Evolutionary conservation across 2,329 filamentous ascomycete genomes (phyloP).

Genomic region (Hypoxylon sp.): DNA sequence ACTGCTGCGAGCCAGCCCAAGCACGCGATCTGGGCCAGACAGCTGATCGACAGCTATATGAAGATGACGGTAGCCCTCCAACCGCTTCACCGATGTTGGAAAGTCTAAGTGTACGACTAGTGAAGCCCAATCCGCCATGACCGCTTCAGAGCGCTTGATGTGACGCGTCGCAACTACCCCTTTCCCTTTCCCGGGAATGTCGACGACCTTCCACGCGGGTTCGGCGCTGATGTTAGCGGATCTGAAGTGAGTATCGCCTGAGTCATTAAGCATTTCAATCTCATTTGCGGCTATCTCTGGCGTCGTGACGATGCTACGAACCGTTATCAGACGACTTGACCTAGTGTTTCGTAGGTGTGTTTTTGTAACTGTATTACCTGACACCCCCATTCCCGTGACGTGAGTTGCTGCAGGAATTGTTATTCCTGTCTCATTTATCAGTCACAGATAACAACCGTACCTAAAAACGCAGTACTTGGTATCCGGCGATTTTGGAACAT

Average conservation of each 20-base stretch:
- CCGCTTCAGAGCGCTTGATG: conserved; percentile 51
- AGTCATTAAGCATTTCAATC: conserved; percentile 47
- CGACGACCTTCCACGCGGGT: conserved; percentile 46
- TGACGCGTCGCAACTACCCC: conserved; percentile 51
- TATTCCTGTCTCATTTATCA: no score
- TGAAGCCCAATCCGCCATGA: conserved; percentile 53
- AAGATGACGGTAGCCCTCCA: conserved; percentile 50
- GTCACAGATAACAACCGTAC: no score
- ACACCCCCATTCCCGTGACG: conserved; percentile 48
- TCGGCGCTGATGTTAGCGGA: conserved; percentile 14
- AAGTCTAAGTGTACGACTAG: conserved; percentile 50
- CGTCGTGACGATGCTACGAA: conserved; percentile 49
- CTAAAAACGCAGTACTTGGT: conserved; percentile 44
- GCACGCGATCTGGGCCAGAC: conserved; percentile 45
- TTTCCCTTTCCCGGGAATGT: conserved; percentile 50
- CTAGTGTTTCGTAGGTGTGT: no score
- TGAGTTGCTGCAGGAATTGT: conserved; percentile 36
- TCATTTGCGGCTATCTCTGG: conserved; percentile 51
- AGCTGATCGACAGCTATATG: conserved; percentile 48
- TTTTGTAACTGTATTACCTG: conserved; percentile 19
- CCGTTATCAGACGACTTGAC: no score
- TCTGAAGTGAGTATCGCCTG: conserved; percentile 34
- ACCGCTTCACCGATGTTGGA: conserved; percentile 46
- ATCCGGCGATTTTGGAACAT: conserved; percentile 23
- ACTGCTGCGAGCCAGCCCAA: conserved; percentile 47